Evolutionary conservation across 202 grass and related monocot genomes (phyloP).

Genomic region (Saccharum hybrid): DNA sequence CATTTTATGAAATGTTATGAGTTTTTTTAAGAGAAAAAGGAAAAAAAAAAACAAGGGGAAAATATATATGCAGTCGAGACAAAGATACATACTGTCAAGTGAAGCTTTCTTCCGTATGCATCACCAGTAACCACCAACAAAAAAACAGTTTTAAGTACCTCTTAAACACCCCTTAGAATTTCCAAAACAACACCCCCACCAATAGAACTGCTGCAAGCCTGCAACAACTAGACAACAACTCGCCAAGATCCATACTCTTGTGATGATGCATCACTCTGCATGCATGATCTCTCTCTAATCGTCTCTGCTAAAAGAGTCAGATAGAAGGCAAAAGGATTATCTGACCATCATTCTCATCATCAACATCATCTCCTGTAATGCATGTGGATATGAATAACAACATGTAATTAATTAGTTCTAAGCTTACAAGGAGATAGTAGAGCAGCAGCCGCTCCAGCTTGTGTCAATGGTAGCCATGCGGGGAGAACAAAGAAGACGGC

Average conservation of each 20-base stretch:
- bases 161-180: constrained; percentile 24
- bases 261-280: constrained; percentile 9
- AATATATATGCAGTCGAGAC: not conserved
- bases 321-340: constrained; percentile 44
- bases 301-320: constrained; percentile 22
- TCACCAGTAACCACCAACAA: constrained; percentile 26
- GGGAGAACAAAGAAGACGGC: constrained; percentile 72
- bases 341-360: constrained; percentile 23
- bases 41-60: too few relatives aligned
- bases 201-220: constrained; percentile 6
- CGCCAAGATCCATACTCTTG: not conserved
- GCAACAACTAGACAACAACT: not conserved
- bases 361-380: constrained; percentile 59
- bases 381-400: constrained; percentile 59
- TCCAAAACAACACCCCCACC: constrained; percentile 31
- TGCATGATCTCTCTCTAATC: constrained; percentile 29
- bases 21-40: too few relatives aligned
- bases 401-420: constrained; percentile 63
- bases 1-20: not conserved
- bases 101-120: constrained; percentile 29
- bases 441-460: not conserved
- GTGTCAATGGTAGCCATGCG: constrained; percentile 84
- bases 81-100: constrained; percentile 25
- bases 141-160: not conserved
- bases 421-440: constrained; percentile 83